Evolutionary conservation across 78 protist species (phyloP), one percentile per base, ranked within the genome.

Genomic region (Cavenderia fasciculata): DNA sequence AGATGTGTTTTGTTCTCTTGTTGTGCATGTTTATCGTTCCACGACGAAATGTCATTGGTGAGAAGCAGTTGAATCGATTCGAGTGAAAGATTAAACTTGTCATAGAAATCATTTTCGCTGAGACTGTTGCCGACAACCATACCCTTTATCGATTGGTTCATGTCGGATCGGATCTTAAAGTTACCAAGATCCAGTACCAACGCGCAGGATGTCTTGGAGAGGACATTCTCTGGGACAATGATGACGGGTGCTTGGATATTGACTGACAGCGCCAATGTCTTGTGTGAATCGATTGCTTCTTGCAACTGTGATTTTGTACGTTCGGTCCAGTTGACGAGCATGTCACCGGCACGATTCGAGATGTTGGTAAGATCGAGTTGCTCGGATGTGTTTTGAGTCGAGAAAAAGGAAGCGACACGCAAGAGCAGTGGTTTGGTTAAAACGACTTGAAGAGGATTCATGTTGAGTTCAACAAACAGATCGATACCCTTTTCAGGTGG

Each of bases 181-280:
- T 54, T 72, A 86, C 92, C 92, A 7, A 86, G 75, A 74, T 86
- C 92, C 0, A 74, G 47, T 1, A 86, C n/a, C 27, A 86, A 43
- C 18, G 76, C 56, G 23, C 61, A 51, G 4, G 74, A 70, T 23
- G 34, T 85, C 25, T 75, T 46, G 2, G 14, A 8, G 0, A 46
- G 7, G 7, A 86, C 86, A 68, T 65, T 72, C 38, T 82, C 90
- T 49, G 92, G 92, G 18, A 86, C 6, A 31, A 72, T 44, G n/a
- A 86, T 65, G 12, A 72, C 84, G 36, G 92, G 92, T 1, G 92
- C 92, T 3, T 86, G 86, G 46, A 86, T 74, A 14, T 74, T 74
- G 0, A 86, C 92, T 10, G 40, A 43, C 23, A 86, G 62, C 11
- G 59, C 92, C 33, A 86, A 38, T 4, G 75, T 74, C 62, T 86